Evolutionary conservation across 176 grass and related monocot genomes (phyloP), one percentile per base, ranked within the genome.

Genomic region (Oryza longistaminata): DNA sequence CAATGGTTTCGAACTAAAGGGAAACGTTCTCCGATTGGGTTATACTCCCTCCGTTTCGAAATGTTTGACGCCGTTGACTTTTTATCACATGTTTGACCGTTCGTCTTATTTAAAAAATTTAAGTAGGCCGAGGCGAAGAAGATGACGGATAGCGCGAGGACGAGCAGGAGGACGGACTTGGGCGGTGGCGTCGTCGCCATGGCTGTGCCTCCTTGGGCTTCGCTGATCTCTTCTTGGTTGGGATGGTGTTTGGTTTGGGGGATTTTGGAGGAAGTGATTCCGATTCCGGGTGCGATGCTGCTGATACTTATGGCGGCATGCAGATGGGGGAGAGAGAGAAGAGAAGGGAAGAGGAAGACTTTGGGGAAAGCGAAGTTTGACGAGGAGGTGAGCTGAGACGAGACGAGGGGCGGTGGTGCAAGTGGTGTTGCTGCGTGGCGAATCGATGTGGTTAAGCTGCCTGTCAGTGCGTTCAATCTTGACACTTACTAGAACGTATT

Each of bases 341-440:
- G 50, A 31, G 65, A 2, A 31, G 29, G 29, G 44, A 25, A 66
- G 16, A 34, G 19, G 26, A 43, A 3, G 80, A 42, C 80, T 42
- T 77, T 48, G 86, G 53, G 74, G 66, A 82, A 61, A 82, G 67
- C 37, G n/a, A 65, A 67, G 61, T 9, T 9, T 21, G 40, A 2
- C 6, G 8, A 31, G 9, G 17, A 52, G 46, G 3, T 15, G 15
- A 19, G 15, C 0, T 1, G 50, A 9, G 55, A 21, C 55, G 50
- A 9, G 55, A 21, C 55, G 19, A 70, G 39, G 78, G 78, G 66
- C 79, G 79, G 66, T 25, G 77, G 50, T 55, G 52, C 5, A 22
- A 22, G 7, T 61, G 2, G 3, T 39, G 70, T 21, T 25, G 24
- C 73, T 15, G 68, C 71, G 78, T 66, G 79, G 42, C 72, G 79